Evolutionary conservation across 495 filamentous ascomycete species (phyloP).

Genomic region (Podospora sp.): DNA sequence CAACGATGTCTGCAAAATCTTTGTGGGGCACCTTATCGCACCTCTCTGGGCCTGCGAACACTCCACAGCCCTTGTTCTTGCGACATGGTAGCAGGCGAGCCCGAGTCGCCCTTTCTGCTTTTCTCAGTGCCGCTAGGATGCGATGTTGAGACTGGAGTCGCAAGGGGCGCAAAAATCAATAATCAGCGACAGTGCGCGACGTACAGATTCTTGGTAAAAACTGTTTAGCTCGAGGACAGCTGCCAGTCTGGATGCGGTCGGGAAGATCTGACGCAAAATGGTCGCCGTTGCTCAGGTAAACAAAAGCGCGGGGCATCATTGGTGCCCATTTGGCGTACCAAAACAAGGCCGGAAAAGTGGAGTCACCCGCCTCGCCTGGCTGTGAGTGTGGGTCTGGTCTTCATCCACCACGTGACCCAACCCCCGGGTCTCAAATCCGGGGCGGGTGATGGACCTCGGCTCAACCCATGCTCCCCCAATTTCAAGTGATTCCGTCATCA

Average conservation of each 20-base stretch:
- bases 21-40: slow-evolving; percentile 42
- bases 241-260: background rate
- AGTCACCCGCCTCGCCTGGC: slow-evolving; percentile 2
- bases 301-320: slow-evolving; percentile 32
- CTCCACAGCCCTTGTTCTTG: slow-evolving; percentile 76
- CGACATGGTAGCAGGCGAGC: slow-evolving; percentile 57
- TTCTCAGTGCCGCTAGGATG: background rate
- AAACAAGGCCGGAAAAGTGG: slow-evolving; percentile 14
- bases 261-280: background rate
- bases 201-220: background rate
- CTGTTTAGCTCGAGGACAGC: background rate
- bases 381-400: no score
- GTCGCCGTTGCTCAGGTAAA: slow-evolving; percentile 33
- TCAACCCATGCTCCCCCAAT: slow-evolving; percentile 24
- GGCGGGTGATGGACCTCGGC: slow-evolving; percentile 27
- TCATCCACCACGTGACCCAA: slow-evolving; percentile 14
- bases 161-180: background rate
- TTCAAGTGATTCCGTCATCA: slow-evolving; percentile 20
- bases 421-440: slow-evolving; percentile 18
- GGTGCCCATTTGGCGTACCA: slow-evolving; percentile 6
- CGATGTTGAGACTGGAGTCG: background rate
- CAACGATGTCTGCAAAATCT: background rate
- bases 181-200: background rate
- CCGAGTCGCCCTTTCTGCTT: slow-evolving; percentile 1
- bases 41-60: slow-evolving; percentile 72